Percentiles rank a stretch among this genome's conserved stretches.
These are phyloP conservation scores for Coniella vitis DNA, from an alignment of 2,329 filamentous ascomycete genomes.

Conservation along the genomic window DNA sequence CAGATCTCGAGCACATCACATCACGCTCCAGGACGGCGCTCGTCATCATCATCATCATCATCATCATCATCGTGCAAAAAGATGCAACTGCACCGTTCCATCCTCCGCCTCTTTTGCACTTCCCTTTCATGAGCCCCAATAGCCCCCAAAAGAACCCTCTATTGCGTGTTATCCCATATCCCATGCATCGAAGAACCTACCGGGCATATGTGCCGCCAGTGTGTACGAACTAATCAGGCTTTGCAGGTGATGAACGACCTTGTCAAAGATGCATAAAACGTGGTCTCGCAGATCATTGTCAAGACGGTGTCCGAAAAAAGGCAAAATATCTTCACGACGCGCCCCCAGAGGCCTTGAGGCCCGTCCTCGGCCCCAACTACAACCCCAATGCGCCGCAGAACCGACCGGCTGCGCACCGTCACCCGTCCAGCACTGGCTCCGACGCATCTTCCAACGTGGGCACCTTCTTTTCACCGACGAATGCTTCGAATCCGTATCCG, in stretches of 20 bases:
- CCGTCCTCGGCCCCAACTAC: constrained; percentile 69
- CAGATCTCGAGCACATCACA: too few species aligned
- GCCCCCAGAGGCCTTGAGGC: constrained; percentile 78
- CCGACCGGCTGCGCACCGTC: constrained; percentile 39
- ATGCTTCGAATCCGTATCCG: constrained; percentile 39
- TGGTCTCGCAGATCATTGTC: constrained; percentile 81
- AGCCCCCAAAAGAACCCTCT: too few species aligned
- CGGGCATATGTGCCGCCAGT: neutral
- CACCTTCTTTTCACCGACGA: constrained; percentile 40
- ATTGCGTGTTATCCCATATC: neutral
- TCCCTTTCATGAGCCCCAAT: constrained; percentile 1
- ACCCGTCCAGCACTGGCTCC: constrained; percentile 39
- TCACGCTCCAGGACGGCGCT: too few species aligned
- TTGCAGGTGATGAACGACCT: constrained; percentile 82
- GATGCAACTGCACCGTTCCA: too few species aligned
- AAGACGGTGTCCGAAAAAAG: constrained; percentile 96
- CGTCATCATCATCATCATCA: too few species aligned
- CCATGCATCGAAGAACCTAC: neutral
- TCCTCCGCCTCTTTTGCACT: too few species aligned
- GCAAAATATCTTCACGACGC: constrained; percentile 98
- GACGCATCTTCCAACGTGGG: constrained; percentile 37
- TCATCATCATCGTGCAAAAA: too few species aligned
- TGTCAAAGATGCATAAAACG: constrained; percentile 93
- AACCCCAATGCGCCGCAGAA: constrained; percentile 48
- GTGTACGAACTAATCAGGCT: constrained; percentile 21